These are phyloP conservation scores for Rugosomyces carneus DNA, from an alignment of 1,284 basidiomycete genomes.

Conservation along the genomic window DNA sequence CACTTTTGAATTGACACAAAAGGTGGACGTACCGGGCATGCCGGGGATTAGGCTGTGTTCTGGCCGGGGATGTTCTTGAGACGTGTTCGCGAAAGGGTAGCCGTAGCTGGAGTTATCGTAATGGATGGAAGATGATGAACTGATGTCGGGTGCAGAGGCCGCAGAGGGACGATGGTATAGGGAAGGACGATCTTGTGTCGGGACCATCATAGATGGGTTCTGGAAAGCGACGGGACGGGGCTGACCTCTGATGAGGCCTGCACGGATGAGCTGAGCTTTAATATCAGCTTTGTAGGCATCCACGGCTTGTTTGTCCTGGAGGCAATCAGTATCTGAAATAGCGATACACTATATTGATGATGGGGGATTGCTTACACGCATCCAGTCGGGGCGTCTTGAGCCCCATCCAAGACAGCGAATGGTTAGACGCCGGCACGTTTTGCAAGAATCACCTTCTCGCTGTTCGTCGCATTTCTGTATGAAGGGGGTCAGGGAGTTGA, in stretches of 20 bases:
- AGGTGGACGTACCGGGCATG: slow-evolving; percentile 33
- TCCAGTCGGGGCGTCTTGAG: slow-evolving; percentile 73
- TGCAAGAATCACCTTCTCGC: slow-evolving; percentile 68
- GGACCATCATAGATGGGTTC: slow-evolving; percentile 8
- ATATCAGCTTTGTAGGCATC: slow-evolving; percentile 78
- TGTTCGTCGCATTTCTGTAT: slow-evolving; percentile 79
- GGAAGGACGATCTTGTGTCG: slow-evolving; percentile 13
- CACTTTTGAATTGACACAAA: slow-evolving; percentile 5
- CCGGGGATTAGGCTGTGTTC: slow-evolving; percentile 30
- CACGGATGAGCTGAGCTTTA: slow-evolving; percentile 69
- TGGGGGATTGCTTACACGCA: slow-evolving; percentile 68
- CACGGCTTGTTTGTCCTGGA: slow-evolving; percentile 74
- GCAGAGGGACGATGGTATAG: slow-evolving; percentile 19
- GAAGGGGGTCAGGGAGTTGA: slow-evolving; percentile 11
- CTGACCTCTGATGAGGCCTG: slow-evolving; percentile 74
- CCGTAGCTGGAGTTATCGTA: slow-evolving; percentile 18
- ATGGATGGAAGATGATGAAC: slow-evolving; percentile 15
- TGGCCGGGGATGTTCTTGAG: slow-evolving; percentile 14
- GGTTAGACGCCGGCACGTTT: slow-evolving; percentile 68
- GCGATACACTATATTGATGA: slow-evolving; percentile 7
- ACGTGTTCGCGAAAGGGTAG: slow-evolving; percentile 17
- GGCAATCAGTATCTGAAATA: slow-evolving; percentile 9
- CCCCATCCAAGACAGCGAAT: slow-evolving; percentile 81
- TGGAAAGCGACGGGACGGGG: slow-evolving; percentile 50
- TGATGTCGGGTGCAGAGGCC: slow-evolving; percentile 16